Base-by-base conservation (phyloP, 2,329 filamentous ascomycete genomes). In the Xylariomycetidae sp. region DNA sequence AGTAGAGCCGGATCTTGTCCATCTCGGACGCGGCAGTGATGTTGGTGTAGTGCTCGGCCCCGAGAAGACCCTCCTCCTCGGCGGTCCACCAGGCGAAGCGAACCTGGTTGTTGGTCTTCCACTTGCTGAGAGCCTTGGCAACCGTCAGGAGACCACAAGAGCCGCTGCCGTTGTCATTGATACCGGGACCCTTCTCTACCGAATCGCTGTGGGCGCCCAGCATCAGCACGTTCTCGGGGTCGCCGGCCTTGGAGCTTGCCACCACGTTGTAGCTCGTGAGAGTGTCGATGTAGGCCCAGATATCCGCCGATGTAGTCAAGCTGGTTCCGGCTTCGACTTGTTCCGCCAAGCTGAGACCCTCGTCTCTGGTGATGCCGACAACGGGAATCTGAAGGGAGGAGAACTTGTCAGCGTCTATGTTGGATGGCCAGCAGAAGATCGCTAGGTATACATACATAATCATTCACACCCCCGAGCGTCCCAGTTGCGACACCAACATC, bases 111-210 rank as follows among this genome's bases (percentile, higher is more conserved):
- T 70, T 77, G 36, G 75, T 66, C 5, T 55, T 57, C 56, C 66
- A 81, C 27, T 67, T 62, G n/a, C 72, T 67, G 19, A 82, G 66
- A n/a, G 70, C 68, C 16, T 70, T 67, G 8, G 78, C 78, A 18
- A 79, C 64, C 33, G 77, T 74, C 7, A 82, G 64, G 31, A 80
- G 64, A 16, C 69, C 69, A 41, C 79, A 70, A 2, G 69, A 67
- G 13, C 78, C 78, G 11, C 69, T 74, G 30, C 77, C 79, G 47
- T 83, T 72, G 51, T 82, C 79, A 53, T 82, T 83, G 61, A 83
- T 79, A 5, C 78, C 78, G 0, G 78, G 77, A 0, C 78, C 78
- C 3, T 66, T 70, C 17, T 66, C 63, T 14, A 82, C 77, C 6
- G 71, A 76, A 57, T 82, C 78, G 13, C 69, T 71, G 56, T 82